Conservation (phyloP, 2,329 filamentous ascomycete species). For the Decorospora gaudefroyi region DNA sequence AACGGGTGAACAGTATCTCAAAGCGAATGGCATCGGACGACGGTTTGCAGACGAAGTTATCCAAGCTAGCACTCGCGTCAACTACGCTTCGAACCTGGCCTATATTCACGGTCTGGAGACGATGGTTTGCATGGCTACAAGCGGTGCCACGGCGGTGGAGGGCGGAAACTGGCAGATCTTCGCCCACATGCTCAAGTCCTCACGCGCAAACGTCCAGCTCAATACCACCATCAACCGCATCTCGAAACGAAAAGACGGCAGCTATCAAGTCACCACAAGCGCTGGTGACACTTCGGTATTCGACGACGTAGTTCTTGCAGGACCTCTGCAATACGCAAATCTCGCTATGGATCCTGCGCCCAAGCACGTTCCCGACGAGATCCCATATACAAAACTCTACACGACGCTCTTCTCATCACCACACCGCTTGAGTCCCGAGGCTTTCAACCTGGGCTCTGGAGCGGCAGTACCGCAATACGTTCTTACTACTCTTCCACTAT, state of each 20-base stretch:
- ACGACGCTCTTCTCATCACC: constrained; percentile 88
- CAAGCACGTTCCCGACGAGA: constrained; percentile 65
- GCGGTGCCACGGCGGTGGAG: constrained; percentile 75
- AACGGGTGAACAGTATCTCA: constrained; percentile 75
- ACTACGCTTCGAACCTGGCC: constrained; percentile 89
- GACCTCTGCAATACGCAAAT: constrained; percentile 78
- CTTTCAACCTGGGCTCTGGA: constrained; percentile 69
- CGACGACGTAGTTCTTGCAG: constrained; percentile 81
- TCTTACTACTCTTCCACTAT: constrained; percentile 75
- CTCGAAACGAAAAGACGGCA: constrained; percentile 41
- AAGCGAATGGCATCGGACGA: constrained; percentile 66
- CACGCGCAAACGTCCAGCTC: constrained; percentile 63
- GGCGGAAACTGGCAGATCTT: constrained; percentile 98
- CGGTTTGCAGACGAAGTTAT: constrained; percentile 79
- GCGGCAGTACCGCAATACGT: constrained; percentile 70
- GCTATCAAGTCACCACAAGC: constrained; percentile 52
- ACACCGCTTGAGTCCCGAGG: constrained; percentile 68
- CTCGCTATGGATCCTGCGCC: constrained; percentile 59
- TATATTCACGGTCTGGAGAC: constrained; percentile 86
- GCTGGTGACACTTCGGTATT: constrained; percentile 53
- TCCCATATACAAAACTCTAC: constrained; percentile 86
- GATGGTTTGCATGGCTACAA: constrained; percentile 89
- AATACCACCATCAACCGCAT: constrained; percentile 72
- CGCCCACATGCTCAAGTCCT: constrained; percentile 71
- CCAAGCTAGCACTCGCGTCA: constrained; percentile 86